Percentiles rank a stretch among this genome's conserved stretches.
These are phyloP conservation scores for Kokia cookei DNA, from an alignment of 441 rosid genomes.

Conservation along the genomic window DNA sequence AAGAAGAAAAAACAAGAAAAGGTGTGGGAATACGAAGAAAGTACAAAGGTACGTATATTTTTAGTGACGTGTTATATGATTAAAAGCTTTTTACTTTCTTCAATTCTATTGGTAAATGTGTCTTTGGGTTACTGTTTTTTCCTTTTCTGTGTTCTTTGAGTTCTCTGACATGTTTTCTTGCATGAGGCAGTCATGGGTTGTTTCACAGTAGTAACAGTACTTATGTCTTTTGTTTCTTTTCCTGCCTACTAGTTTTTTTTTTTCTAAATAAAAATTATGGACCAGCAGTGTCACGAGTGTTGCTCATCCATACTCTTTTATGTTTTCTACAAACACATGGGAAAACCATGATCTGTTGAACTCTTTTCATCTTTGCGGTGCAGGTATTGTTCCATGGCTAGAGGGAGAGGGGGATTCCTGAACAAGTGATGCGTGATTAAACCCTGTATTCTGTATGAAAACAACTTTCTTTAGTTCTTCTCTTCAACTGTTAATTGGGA, in stretches of 20 bases:
- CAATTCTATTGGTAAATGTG: background rate
- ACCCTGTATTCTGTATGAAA: too few relatives aligned
- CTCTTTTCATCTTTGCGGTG: background rate
- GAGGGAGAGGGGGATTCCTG: background rate
- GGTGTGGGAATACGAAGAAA: background rate
- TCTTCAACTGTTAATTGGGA: too few relatives aligned
- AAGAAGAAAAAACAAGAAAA: background rate
- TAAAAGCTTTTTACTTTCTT: background rate
- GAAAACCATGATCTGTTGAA: background rate
- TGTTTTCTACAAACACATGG: too few relatives aligned
- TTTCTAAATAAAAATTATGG: background rate
- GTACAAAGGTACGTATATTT: slow-evolving; percentile 24
- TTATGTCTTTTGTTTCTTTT: slow-evolving; percentile 26
- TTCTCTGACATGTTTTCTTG: slow-evolving; percentile 26
- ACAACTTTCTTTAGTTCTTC: too few relatives aligned
- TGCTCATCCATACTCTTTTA: background rate
- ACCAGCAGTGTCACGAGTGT: slow-evolving; percentile 36
- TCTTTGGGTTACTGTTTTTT: background rate
- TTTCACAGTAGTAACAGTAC: slow-evolving; percentile 8
- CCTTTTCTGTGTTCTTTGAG: background rate
- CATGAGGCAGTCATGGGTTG: slow-evolving; percentile 29
- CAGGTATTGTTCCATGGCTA: background rate
- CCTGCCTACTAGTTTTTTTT: slow-evolving; percentile 28
- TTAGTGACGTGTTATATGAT: background rate
- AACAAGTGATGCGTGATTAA: too few relatives aligned